Percentiles rank a stretch among this genome's conserved stretches.
Conservation (phyloP, 495 filamentous ascomycete species). For the Sporormia fimetaria region DNA sequence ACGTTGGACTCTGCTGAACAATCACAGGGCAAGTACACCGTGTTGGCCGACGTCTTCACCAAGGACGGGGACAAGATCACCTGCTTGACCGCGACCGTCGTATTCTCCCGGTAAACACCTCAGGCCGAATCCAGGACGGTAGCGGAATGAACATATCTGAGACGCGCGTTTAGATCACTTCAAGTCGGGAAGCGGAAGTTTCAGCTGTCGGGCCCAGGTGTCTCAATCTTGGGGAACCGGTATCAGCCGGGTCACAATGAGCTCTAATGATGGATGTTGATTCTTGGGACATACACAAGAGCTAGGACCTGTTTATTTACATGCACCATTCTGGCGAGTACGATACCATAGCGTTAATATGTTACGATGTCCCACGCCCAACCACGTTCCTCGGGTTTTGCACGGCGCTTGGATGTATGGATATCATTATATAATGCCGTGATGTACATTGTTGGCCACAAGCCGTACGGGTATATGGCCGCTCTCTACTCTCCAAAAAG, state of each 20-base stretch:
- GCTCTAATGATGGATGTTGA: conserved; percentile 8
- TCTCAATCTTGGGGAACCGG: conserved; percentile 20
- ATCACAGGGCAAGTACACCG: conserved; percentile 73
- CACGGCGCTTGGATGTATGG: background rate
- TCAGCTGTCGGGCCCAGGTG: conserved; percentile 16
- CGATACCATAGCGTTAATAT: conserved; percentile 4
- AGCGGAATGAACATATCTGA: conserved; percentile 11
- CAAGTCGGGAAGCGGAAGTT: conserved; percentile 21
- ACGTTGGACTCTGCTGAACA: conserved; percentile 1
- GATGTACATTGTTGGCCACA: background rate
- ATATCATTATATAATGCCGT: background rate
- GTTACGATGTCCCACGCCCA: background rate
- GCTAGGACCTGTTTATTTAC: too few species aligned
- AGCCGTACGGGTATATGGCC: background rate
- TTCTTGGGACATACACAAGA: too few species aligned
- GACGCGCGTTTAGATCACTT: conserved; percentile 11
- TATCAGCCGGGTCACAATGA: conserved; percentile 9
- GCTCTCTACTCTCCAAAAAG: conserved; percentile 70
- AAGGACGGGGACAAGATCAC: conserved; percentile 59
- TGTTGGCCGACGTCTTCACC: conserved; percentile 72
- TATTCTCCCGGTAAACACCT: conserved; percentile 37
- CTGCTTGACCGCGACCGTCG: conserved; percentile 62
- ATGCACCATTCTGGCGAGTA: background rate
- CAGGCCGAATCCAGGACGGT: conserved; percentile 2
- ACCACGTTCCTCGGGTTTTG: background rate